A percentile compares a stretch with the other conserved stretches of the same genome.
These are phyloP conservation scores for Dendrocalamus latiflorus DNA, from an alignment of 202 grass and related monocot species.

Conservation along the genomic window DNA sequence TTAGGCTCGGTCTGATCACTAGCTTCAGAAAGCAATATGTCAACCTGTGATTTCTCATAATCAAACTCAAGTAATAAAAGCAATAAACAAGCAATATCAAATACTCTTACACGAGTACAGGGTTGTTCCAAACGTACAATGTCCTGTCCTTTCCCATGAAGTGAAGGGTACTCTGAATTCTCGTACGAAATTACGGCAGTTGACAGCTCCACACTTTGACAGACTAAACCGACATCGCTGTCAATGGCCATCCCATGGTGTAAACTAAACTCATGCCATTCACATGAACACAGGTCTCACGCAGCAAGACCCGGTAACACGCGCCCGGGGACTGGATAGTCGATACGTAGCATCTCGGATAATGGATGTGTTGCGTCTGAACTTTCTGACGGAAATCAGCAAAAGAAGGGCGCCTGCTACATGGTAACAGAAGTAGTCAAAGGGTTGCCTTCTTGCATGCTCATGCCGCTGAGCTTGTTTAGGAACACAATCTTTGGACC, in stretches of 20 bases:
- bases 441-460: constrained; percentile 27
- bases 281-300: neutral
- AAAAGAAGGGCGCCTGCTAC: neutral
- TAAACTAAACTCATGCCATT: neutral
- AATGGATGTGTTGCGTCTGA: neutral
- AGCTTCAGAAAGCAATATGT: too few species aligned
- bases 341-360: neutral
- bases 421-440: constrained; percentile 10
- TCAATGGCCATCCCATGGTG: neutral
- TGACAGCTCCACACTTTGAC: neutral
- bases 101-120: too few species aligned
- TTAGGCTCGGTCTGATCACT: too few species aligned
- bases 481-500: constrained; percentile 26
- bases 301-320: neutral
- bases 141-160: constrained; percentile 13
- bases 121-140: neutral
- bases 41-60: too few species aligned
- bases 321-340: neutral
- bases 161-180: constrained; percentile 17
- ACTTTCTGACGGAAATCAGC: neutral
- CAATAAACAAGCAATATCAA: too few species aligned
- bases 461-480: constrained; percentile 1
- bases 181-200: neutral
- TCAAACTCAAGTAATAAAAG: too few species aligned
- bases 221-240: neutral